A percentile compares a stretch with the other conserved stretches of the same genome.
These are phyloP conservation scores for Handroanthus guayacan DNA, from an alignment of 257 asterid species.

Conservation along the genomic window DNA sequence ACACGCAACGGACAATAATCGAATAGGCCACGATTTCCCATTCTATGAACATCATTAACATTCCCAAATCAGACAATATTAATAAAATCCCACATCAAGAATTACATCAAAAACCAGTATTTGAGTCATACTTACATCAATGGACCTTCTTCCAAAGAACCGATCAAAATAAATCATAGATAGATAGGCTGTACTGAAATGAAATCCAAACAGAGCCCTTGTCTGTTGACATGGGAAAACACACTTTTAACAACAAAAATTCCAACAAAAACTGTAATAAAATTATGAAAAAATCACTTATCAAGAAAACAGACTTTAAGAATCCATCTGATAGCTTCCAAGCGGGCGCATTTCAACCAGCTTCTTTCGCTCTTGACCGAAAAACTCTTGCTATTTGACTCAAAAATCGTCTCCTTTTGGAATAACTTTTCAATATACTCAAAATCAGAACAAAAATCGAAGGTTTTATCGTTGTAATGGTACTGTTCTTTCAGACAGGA, in stretches of 20 bases:
- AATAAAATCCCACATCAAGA: background rate
- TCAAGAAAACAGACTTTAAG: slow-evolving; percentile 46
- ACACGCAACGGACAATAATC: slow-evolving; percentile 60
- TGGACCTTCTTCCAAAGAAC: slow-evolving; percentile 48
- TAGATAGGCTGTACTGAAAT: slow-evolving; percentile 53
- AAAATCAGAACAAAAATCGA: slow-evolving; percentile 36
- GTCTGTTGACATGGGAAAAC: slow-evolving; percentile 40
- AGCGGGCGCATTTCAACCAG: slow-evolving; percentile 50
- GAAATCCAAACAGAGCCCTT: slow-evolving; percentile 54
- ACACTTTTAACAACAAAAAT: background rate
- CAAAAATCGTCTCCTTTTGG: slow-evolving; percentile 42
- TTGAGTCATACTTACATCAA: slow-evolving; percentile 48
- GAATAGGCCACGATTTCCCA: slow-evolving; percentile 53
- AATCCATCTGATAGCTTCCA: slow-evolving; percentile 56
- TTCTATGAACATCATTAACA: slow-evolving; percentile 43
- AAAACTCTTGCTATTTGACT: background rate
- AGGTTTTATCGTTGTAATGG: slow-evolving; percentile 31
- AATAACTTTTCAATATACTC: slow-evolving; percentile 49
- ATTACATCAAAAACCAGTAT: background rate
- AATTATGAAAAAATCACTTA: background rate
- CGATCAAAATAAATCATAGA: slow-evolving; percentile 59
- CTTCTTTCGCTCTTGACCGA: slow-evolving; percentile 28
- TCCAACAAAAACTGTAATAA: background rate
- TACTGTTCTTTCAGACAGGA: slow-evolving; percentile 35
- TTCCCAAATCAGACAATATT: background rate